A percentile compares a stretch with the other conserved stretches of the same genome.
These are phyloP conservation scores for Tulasnella sp. DNA, from an alignment of 768 basidiomycete genomes.

Conservation along the genomic window DNA sequence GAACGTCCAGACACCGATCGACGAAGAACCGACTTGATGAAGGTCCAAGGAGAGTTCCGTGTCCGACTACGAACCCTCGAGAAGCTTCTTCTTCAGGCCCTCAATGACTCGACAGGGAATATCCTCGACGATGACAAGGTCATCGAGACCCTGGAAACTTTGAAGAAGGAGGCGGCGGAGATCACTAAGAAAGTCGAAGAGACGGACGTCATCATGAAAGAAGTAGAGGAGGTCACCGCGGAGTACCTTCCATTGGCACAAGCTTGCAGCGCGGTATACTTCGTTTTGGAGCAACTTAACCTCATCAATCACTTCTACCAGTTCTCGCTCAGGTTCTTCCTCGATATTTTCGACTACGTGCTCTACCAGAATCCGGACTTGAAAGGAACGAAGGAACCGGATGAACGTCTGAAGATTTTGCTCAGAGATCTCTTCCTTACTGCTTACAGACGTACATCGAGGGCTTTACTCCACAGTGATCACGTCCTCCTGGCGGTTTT, in stretches of 20 bases:
- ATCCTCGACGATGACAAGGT: constrained; percentile 99
- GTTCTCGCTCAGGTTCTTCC: constrained; percentile 95
- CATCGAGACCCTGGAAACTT: constrained; percentile 86
- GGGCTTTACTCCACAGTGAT: constrained; percentile 81
- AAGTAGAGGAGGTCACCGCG: constrained; percentile 89
- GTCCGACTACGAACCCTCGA: constrained; percentile 86
- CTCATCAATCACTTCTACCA: constrained; percentile 97
- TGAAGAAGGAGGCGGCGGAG: constrained; percentile 94
- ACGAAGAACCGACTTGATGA: constrained; percentile 93
- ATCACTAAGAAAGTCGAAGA: constrained; percentile 94
- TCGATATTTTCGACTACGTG: constrained; percentile 95
- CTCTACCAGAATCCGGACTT: constrained; percentile 88
- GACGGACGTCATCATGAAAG: constrained; percentile 89
- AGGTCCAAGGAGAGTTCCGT: constrained; percentile 96
- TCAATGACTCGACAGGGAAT: constrained; percentile 94
- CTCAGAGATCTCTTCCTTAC: constrained; percentile 81
- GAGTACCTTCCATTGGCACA: constrained; percentile 92
- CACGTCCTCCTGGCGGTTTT: constrained; percentile 84
- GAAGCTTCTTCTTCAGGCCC: constrained; percentile 81
- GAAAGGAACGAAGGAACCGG: constrained; percentile 61
- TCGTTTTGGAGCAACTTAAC: constrained; percentile 90
- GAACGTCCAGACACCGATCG: constrained; percentile 95
- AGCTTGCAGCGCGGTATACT: constrained; percentile 94
- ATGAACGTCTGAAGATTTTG: constrained; percentile 63
- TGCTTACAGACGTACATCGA: constrained; percentile 79